Base-by-base conservation (phyloP, 176 grass and related monocot genomes). In the Cenchrus fungigraminus region DNA sequence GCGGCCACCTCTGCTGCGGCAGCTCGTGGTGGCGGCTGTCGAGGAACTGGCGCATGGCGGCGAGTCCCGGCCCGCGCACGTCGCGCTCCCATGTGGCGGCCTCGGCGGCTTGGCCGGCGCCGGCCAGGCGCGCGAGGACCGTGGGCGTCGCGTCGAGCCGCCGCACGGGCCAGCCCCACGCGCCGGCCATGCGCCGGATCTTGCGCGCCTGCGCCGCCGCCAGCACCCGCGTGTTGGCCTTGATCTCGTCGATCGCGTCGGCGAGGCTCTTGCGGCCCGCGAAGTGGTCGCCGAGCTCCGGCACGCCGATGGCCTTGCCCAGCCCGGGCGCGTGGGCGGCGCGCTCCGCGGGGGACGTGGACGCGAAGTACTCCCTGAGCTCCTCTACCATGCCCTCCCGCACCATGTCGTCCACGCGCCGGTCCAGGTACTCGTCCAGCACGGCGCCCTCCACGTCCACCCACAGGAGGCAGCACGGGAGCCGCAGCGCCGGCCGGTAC, bases 401-500 rank as follows among this genome's bases (percentile, higher is more conserved):
- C 28, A 95, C 88, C 95, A 98, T 98, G 67, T 98, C 95, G 69
- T 98, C 95, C 55, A 98, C 95, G 45, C 95, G 91, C 22, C 86
- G 87, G 69, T 98, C 92, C 12, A 98, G 89, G 78, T 95, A 92
- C 2, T 84, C 89, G 76, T 85, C 59, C 15, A 98, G 86, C 25
- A 91, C 84, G 0, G 68, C 85, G 46, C 68, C 71, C 31, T 98
- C 89, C 37, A 98, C 92, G 71, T 95, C 87, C 20, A 98, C 95
- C 92, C 95, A 98, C 57, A 98, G 79, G 79, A 98, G 82, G 79
- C 92, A 94, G 84, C 95, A 98, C n/a, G 87, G 74, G 79, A 88
- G 74, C 62, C 89, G 10, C 31, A 95, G 86, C 86, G 79, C 67
- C 45, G 92, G 84, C 57, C 85, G 58, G 80, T 90, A 76, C 34